Evolutionary conservation across 2,329 filamentous ascomycete species (phyloP).

Genomic region (Aspergillus jensenii): DNA sequence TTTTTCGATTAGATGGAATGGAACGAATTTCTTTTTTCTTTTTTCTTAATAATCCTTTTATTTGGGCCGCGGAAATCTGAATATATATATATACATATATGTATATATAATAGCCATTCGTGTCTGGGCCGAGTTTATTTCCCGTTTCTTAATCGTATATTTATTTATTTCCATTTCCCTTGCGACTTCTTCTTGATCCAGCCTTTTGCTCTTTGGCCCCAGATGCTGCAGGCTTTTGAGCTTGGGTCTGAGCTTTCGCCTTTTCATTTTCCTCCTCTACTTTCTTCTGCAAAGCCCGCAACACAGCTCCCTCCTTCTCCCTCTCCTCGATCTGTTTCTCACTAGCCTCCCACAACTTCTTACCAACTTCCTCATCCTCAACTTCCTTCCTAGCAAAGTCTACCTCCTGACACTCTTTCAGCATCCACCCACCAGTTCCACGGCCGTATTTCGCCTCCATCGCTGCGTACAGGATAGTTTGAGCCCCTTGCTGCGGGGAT

Average conservation of each 20-base stretch:
- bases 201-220: slow-evolving; percentile 30
- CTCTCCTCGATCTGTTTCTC: slow-evolving; percentile 78
- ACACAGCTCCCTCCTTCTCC: slow-evolving; percentile 75
- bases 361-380: slow-evolving; percentile 73
- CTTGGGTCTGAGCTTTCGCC: slow-evolving; percentile 16
- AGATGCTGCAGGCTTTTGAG: not conserved
- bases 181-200: slow-evolving; percentile 43
- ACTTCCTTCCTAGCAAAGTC: slow-evolving; percentile 72
- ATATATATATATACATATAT: too few relatives aligned
- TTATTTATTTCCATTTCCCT: slow-evolving; percentile 22
- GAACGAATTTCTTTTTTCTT: slow-evolving; percentile 35
- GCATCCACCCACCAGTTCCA: slow-evolving; percentile 65
- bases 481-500: slow-evolving; percentile 76
- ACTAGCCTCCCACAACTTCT: slow-evolving; percentile 86
- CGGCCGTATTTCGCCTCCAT: slow-evolving; percentile 75
- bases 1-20: slow-evolving; percentile 28
- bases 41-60: not conserved
- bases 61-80: too few relatives aligned
- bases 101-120: too few relatives aligned
- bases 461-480: slow-evolving; percentile 79
- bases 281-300: slow-evolving; percentile 60
- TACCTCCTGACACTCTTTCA: slow-evolving; percentile 86
- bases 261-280: slow-evolving; percentile 32
- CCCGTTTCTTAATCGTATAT: not conserved
- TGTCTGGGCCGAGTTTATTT: too few relatives aligned